Percentiles rank a stretch among this genome's conserved stretches.
Evolutionary conservation across 768 basidiomycete species (phyloP).

Genomic region (Cystofilobasidium ferigula): DNA sequence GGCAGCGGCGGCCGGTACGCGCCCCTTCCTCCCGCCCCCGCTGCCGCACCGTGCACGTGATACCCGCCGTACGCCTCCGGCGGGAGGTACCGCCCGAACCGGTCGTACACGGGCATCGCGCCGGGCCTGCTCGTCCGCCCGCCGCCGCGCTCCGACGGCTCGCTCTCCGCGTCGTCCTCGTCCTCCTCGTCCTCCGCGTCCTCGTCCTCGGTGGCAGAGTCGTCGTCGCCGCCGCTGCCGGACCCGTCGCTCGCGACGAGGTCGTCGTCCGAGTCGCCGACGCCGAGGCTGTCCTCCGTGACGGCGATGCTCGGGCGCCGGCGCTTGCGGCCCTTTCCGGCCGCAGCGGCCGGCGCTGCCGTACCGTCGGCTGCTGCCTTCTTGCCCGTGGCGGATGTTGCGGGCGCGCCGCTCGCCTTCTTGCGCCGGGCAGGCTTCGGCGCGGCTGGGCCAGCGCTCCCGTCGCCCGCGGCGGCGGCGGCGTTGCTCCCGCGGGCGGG

Average conservation of each 20-base stretch:
- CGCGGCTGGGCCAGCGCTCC: not conserved
- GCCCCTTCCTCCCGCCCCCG: no score
- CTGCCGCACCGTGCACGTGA: not conserved
- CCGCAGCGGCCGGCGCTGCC: not conserved
- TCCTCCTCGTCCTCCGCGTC: constrained; percentile 1
- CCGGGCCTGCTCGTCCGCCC: not conserved
- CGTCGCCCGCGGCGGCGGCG: not conserved
- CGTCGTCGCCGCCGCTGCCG: not conserved
- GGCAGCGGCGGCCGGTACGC: not conserved
- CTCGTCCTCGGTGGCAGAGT: not conserved
- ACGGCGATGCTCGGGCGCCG: constrained; percentile 4
- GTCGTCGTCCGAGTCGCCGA: constrained; percentile 2
- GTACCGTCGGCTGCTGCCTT: not conserved
- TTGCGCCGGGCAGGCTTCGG: not conserved
- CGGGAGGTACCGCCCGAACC: not conserved
- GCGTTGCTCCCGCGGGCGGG: not conserved
- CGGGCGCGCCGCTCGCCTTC: not conserved
- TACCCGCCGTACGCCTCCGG: not conserved
- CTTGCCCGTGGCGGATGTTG: not conserved
- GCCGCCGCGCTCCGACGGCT: constrained; percentile 6
- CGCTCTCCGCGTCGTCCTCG: constrained; percentile 5
- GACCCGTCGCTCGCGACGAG: not conserved
- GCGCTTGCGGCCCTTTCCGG: not conserved
- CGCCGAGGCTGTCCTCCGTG: constrained; percentile 4
- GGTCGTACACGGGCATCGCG: not conserved